phyloP scores from a whole-genome alignment of 1,139 yeast species.

The Pneumocystis canis region DNA sequence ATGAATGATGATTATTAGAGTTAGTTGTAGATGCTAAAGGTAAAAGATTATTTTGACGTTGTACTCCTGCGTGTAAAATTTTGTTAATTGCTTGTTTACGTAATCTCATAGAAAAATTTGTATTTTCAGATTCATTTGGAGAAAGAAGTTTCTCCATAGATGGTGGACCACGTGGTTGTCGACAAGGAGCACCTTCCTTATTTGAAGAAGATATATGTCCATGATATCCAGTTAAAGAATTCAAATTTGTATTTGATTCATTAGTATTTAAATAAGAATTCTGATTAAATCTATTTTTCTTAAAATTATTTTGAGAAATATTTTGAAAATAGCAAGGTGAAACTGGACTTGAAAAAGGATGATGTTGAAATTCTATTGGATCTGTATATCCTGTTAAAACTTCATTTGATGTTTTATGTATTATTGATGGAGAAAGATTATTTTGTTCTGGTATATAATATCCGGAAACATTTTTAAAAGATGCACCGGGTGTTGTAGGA shows the following conservation, averaged over 20 bases:
- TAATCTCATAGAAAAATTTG: neutral
- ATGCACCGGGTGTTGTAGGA: neutral
- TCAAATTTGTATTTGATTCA: neutral
- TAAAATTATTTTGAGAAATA: neutral
- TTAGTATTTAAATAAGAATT: neutral
- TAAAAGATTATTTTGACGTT: neutral
- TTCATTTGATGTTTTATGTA: neutral
- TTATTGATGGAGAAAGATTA: neutral
- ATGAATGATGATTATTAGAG: neutral
- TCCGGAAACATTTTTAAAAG: neutral
- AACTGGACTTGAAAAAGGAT: neutral
- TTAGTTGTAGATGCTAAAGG: neutral
- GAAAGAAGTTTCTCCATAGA: conserved; percentile 1
- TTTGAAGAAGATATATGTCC: neutral
- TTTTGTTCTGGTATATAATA: neutral
- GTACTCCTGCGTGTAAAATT: neutral
- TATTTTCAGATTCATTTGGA: neutral
- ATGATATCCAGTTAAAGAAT: neutral
- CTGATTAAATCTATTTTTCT: neutral
- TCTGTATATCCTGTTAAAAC: neutral
- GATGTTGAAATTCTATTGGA: neutral
- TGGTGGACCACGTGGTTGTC: conserved; percentile 1
- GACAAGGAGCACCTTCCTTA: neutral
- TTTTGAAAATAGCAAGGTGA: neutral
- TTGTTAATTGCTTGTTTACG: neutral